Base-by-base conservation (phyloP, 75 land plant species). In the Ceratopteris richardii region DNA sequence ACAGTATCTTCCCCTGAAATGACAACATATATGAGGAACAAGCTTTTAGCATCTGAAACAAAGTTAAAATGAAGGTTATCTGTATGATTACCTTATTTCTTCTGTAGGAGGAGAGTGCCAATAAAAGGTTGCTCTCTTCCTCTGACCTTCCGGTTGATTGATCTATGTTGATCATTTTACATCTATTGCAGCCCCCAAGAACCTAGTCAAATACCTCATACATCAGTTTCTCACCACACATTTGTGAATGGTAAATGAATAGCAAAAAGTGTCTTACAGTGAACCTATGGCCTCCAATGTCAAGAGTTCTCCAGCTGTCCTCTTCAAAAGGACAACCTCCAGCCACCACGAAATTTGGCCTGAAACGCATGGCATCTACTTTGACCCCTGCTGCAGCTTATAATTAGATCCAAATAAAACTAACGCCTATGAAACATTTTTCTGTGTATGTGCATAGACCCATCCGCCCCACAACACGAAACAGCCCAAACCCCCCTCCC, bases 171-270 rank as follows among this genome's bases (percentile, higher is more conserved):
- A 89, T 77, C 98, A 86, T 86, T 69, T 83, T 81, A 63, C 98
- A 94, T 14, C 97, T 79, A 63, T 84, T 92, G 77, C 97, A 92
- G 63, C 97, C 97, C 33, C 97, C 98, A 17, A 89, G 58, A 10
- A 85, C 81, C 97, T 91, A 71, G 43, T 39, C 53, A 60, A 58
- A 56, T 25, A 9, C 23, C 53, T 51, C 11, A 63, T 16, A 23
- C 37, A n/a, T n/a, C n/a, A n/a, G n/a, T 65, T 12, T 14, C 47
- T 52, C 37, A 23, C 22, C 17, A 62, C 19, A 11, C 61, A 27
- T 58, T 30, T n/a, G n/a, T n/a, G n/a, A n/a, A n/a, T n/a, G n/a
- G n/a, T n/a, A n/a, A 24, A 2, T 43, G 30, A 43, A 24, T 25
- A 47, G 24, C 22, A 25, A 48, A 26, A 5, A 27, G 16, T 14